Percentiles rank a stretch among this genome's conserved stretches.
These are phyloP conservation scores for Pichia rugopelliculosa DNA, from an alignment of 805 yeast genomes.

Conservation along the genomic window DNA sequence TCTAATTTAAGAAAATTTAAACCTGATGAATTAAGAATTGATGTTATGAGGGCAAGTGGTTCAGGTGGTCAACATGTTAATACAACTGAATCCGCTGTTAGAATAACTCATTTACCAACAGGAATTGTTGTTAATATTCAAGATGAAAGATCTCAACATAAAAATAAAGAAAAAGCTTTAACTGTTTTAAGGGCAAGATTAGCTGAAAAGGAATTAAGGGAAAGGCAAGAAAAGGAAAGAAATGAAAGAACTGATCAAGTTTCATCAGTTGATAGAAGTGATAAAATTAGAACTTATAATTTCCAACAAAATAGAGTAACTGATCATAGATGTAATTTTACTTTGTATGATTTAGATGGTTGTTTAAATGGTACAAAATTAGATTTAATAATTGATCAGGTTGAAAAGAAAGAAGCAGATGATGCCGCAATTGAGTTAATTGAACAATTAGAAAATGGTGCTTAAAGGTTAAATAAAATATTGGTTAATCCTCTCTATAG, in stretches of 20 bases:
- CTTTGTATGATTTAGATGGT: constrained; percentile 68
- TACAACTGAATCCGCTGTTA: constrained; percentile 94
- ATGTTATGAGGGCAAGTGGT: constrained; percentile 96
- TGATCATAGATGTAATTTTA: constrained; percentile 83
- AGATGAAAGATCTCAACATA: constrained; percentile 92
- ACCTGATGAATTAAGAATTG: constrained; percentile 84
- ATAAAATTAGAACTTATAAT: constrained; percentile 89
- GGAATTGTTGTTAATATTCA: constrained; percentile 87
- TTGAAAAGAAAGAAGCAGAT: constrained; percentile 40
- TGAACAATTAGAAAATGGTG: constrained; percentile 14
- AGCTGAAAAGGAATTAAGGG: constrained; percentile 70
- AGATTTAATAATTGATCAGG: constrained; percentile 48
- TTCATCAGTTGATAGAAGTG: constrained; percentile 80
- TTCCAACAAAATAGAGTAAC: constrained; percentile 89
- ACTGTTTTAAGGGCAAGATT: constrained; percentile 72
- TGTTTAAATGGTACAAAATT: constrained; percentile 54
- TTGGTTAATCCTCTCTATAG: not conserved
- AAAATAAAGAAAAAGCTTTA: constrained; percentile 89
- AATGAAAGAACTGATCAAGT: constrained; percentile 75
- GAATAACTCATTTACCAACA: constrained; percentile 86
- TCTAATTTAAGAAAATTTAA: constrained; percentile 48
- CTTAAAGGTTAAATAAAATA: too few relatives aligned
- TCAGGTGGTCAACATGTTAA: constrained; percentile 98
- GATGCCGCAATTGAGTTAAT: constrained; percentile 36
- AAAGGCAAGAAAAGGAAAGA: constrained; percentile 57